These are phyloP conservation scores for Pseudomonodictys pantanalensis DNA, from an alignment of 495 filamentous ascomycete genomes.

Conservation along the genomic window DNA sequence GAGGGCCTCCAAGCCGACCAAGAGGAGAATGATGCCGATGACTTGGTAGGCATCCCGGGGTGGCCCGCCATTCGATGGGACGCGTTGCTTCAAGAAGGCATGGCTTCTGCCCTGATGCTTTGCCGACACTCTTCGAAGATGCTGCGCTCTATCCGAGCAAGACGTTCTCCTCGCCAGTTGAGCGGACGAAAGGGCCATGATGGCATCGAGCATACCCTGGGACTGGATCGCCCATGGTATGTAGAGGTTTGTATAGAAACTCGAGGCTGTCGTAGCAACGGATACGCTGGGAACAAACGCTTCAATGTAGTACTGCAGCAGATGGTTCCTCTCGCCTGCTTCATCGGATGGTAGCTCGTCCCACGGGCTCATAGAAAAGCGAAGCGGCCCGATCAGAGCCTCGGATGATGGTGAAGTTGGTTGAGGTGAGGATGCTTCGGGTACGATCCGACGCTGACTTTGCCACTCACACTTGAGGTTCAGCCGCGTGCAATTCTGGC, in stretches of 20 bases:
- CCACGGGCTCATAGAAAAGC: slow-evolving; percentile 19
- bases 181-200: slow-evolving; percentile 25
- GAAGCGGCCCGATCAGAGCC: neutral
- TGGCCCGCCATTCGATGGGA: slow-evolving; percentile 7
- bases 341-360: slow-evolving; percentile 4
- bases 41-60: slow-evolving; percentile 19
- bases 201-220: slow-evolving; percentile 27
- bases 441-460: slow-evolving; percentile 10
- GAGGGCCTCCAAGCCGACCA: slow-evolving; percentile 28
- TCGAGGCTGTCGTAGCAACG: slow-evolving; percentile 21
- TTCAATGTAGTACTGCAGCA: slow-evolving; percentile 27
- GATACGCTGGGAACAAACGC: slow-evolving; percentile 27
- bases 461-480: slow-evolving; percentile 28
- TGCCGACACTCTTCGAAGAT: slow-evolving; percentile 12
- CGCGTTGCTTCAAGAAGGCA: slow-evolving; percentile 10
- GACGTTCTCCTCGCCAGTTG: slow-evolving; percentile 21
- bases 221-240: slow-evolving; percentile 26
- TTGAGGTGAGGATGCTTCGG: neutral
- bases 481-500: slow-evolving; percentile 21
- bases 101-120: slow-evolving; percentile 24
- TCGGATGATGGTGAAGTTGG: neutral
- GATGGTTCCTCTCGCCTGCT: slow-evolving; percentile 4
- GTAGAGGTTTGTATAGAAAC: slow-evolving; percentile 27
- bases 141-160: slow-evolving; percentile 21
- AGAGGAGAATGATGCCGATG: slow-evolving; percentile 20